Evolutionary conservation across 441 rosid genomes (phyloP), one percentile per base, ranked within the genome.

Genomic region (Dalechampia spathulata): DNA sequence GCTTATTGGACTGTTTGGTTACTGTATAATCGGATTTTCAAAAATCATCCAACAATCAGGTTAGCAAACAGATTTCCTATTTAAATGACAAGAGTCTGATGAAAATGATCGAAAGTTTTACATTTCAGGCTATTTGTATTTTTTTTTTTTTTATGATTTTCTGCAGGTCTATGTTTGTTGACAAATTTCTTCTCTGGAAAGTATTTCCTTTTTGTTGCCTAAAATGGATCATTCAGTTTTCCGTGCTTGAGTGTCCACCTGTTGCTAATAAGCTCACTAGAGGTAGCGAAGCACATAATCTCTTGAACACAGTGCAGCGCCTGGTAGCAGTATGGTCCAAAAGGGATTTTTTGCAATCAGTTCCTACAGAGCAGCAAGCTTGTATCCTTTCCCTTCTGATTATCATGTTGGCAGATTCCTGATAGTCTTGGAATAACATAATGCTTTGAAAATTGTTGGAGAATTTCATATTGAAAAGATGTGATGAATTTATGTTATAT

Each of bases 101-200:
- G 19, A 52, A 49, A 62, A 27, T 30, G 25, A 51, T 38, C 5
- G 37, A 41, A 39, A 41, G 20, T 52, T 61, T 8, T 38, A 45
- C 6, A 34, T 7, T 34, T 26, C 22, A 47, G 37, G 17, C 17
- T 5, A 16, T n/a, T 27, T 36, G 17, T 30, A 8, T 30, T 8
- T 3, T 3, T 30, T 30, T 4, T 20, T 34, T 54, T 42, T 11
- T 21, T 48, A 42, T 36, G 53, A 53, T 67, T 67, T 55, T 41
- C 66, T 64, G 25, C 83, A 93, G 99, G 82, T 75, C 83, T 59
- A 62, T 93, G 77, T 82, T 90, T 72, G 68, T 81, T 60, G 93
- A 93, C 67, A 93, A 85, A 58, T 90, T 93, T 75, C 71, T 93
- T 67, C 83, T 90, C 6, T 93, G 99, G 99, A 90, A 93, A 77